Evolutionary conservation across 257 asterid genomes (phyloP).

Genomic region (Catharanthus roseus): DNA sequence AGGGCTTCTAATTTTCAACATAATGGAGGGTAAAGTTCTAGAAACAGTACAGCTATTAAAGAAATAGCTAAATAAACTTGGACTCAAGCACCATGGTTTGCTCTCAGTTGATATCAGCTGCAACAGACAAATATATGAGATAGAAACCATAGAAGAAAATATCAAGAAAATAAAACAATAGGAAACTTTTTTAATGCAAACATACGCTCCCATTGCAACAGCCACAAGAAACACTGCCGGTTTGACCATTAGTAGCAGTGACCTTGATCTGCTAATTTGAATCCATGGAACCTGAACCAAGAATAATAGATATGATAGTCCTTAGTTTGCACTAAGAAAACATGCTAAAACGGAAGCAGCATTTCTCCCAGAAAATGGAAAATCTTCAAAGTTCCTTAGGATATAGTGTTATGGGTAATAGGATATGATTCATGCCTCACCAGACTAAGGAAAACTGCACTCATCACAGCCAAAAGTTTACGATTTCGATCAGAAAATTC

Average conservation of each 20-base stretch:
- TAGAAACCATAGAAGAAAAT: background rate
- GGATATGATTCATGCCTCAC: slow-evolving; percentile 40
- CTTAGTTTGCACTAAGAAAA: slow-evolving; percentile 1
- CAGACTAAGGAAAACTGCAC: slow-evolving; percentile 69
- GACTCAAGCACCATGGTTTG: background rate
- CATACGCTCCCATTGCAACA: slow-evolving; percentile 79
- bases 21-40: background rate
- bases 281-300: slow-evolving; percentile 86
- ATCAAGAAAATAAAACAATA: background rate
- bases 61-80: background rate
- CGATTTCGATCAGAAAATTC: slow-evolving; percentile 65
- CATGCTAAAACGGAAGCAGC: background rate
- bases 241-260: slow-evolving; percentile 80
- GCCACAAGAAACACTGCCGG: slow-evolving; percentile 74
- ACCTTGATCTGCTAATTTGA: slow-evolving; percentile 90
- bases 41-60: background rate
- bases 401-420: background rate
- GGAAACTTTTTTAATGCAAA: slow-evolving; percentile 8
- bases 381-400: background rate
- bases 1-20: background rate
- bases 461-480: slow-evolving; percentile 60
- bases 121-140: background rate
- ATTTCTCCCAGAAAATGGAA: background rate
- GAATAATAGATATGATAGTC: slow-evolving; percentile 7
- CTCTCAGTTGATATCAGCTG: background rate